These are phyloP conservation scores for Fusarium sp. DNA, from an alignment of 2,329 filamentous ascomycete genomes.

Conservation along the genomic window DNA sequence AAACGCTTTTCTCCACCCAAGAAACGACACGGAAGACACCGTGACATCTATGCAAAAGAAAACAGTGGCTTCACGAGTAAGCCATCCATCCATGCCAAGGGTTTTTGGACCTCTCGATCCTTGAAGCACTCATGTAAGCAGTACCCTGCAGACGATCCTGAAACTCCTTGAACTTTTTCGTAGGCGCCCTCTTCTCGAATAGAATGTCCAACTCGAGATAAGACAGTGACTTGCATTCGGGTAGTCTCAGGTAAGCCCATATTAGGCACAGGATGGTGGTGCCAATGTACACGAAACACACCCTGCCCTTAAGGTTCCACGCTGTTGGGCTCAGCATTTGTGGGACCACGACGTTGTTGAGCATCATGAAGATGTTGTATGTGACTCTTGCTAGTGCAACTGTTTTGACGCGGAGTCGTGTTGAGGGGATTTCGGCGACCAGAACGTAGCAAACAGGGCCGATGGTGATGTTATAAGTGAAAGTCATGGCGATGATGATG, in stretches of 20 bases:
- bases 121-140: conserved; percentile 34
- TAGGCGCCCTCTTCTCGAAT: conserved; percentile 44
- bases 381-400: conserved; percentile 52
- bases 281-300: conserved; percentile 40
- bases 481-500: conserved; percentile 56
- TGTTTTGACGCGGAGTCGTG: conserved; percentile 54
- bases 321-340: conserved; percentile 46
- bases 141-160: conserved; percentile 37
- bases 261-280: conserved; percentile 37
- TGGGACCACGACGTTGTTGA: conserved; percentile 46
- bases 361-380: conserved; percentile 40
- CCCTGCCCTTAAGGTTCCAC: conserved; percentile 44
- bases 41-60: neutral
- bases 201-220: conserved; percentile 46
- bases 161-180: conserved; percentile 48
- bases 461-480: conserved; percentile 49
- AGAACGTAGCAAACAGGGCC: conserved; percentile 50
- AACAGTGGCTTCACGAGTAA: conserved; percentile 23
- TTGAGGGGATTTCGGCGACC: conserved; percentile 54
- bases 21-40: neutral
- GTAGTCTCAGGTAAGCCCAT: conserved; percentile 46
- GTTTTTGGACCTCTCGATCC: conserved; percentile 35
- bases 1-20: neutral
- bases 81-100: conserved; percentile 42
- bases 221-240: conserved; percentile 44